Evolutionary conservation across 345 rosid genomes (phyloP).

Genomic region (Psidium friedrichsthalianum): DNA sequence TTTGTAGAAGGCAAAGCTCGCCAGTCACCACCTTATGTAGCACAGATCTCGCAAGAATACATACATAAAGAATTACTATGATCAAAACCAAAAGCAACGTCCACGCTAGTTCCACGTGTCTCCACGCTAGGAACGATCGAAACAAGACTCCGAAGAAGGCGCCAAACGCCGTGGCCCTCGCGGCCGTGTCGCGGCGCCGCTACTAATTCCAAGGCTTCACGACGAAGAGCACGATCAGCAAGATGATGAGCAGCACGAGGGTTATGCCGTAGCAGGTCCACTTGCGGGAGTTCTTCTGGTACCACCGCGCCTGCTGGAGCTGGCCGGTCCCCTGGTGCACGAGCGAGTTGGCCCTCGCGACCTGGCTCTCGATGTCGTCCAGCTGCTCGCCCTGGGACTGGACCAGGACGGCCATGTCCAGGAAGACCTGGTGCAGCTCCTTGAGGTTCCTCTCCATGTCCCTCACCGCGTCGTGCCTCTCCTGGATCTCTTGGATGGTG

Average conservation of each 20-base stretch:
- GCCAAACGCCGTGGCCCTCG: neutral
- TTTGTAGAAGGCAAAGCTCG: neutral
- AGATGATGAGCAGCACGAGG: conserved; percentile 48
- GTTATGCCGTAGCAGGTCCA: conserved; percentile 66
- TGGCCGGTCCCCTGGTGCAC: conserved; percentile 47
- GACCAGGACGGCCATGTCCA: conserved; percentile 79
- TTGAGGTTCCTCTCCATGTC: conserved; percentile 62
- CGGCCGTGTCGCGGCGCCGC: no score
- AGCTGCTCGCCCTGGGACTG: conserved; percentile 72
- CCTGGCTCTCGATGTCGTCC: conserved; percentile 68
- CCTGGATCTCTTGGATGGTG: conserved; percentile 74
- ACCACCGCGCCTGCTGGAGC: conserved; percentile 45
- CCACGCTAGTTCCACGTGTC: no score
- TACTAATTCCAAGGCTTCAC: conserved; percentile 54
- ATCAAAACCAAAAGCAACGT: neutral
- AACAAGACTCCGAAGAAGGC: neutral
- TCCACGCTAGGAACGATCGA: neutral
- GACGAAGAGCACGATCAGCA: conserved; percentile 43
- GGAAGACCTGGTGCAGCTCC: conserved; percentile 73
- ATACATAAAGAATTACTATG: neutral
- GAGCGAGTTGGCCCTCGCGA: conserved; percentile 59
- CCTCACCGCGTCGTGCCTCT: conserved; percentile 62
- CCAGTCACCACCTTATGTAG: neutral
- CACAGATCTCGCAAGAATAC: neutral
- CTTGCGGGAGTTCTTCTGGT: conserved; percentile 70